Base-by-base conservation (phyloP, 78 protist genomes). In the Trichosphaerium sp. region DNA sequence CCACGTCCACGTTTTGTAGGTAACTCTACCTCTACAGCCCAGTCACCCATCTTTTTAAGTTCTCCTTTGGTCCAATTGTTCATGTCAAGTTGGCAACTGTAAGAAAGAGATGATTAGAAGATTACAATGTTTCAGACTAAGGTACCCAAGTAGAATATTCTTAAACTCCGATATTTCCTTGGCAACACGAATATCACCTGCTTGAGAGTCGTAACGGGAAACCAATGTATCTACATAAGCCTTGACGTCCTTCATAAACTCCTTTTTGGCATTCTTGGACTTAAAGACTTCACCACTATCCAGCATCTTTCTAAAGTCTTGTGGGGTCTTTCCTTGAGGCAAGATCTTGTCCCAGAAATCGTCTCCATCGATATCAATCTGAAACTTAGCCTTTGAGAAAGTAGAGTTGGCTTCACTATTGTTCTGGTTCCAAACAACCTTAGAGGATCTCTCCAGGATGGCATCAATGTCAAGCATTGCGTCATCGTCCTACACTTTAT, bases 271-370 rank as follows among this genome's bases (percentile, higher is more conserved):
- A 14, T 41, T 35, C 59, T 42, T 35, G 26, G 63, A 18, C 40
- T 65, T 56, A 7, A 23, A 4, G 7, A 43, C 65, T 21, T 42
- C 4, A 8, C 56, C 69, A 25, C 23, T 56, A 4, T 18, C 56
- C 0, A 81, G 37, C 15, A 54, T 57, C 37, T 81, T 81, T 25
- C 65, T 71, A 42, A 81, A 32, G 34, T 69, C 65, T n/a, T 64
- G 44, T 41, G 74, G 78, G 7, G 87, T 81, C 35, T 66, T 69
- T 65, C 65, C 71, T 37, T 63, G 73, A 28, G 87, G 87, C 35
- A 81, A 37, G 4, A 81, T 69, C 71, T 85, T 85, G 8, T 56
- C 59, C 91, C 91, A 85, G 60, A 85, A 85, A 84, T 85, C 48
- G 35, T 77, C 79, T 44, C 69, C 91, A 18, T 85, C 35, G 28